Base-by-base conservation (phyloP, 306 rosid species). In the Citrullus colocynthis region DNA sequence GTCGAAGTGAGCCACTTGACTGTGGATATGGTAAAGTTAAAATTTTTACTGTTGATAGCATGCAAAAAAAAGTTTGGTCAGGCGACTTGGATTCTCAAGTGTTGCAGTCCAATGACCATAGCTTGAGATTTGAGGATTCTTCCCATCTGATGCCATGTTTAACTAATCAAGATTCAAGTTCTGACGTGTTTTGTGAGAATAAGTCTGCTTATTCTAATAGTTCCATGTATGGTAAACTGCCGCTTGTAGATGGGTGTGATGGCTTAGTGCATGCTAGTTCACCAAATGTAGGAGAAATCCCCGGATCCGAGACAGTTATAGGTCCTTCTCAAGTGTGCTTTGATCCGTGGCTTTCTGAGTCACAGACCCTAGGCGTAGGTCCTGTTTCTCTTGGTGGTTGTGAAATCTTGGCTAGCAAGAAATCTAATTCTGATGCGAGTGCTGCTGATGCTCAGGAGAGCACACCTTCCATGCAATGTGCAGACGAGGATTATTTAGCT, bases 1-100 rank as follows among this genome's bases (percentile, higher is more conserved):
- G 76, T 76, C 91, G 80, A 71, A 79, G 63, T 39, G 91, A 87
- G 72, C 85, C 85, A 80, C 72, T 21, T 77, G 91, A 88, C 51
- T 54, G 57, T 9, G 84, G 80, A 75, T 67, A 87, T 83, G 79
- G 21, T 42, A 80, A 83, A 81, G 62, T 56, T 69, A 83, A 83
- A 80, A 86, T 75, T 80, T 80, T 75, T 74, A 63, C 49, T 64
- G 78, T 80, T 72, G 93, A 81, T 64, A 62, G 66, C 78, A 81
- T 80, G n/a, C 83, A 39, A 60, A 86, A 81, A 61, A 81, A 85
- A 75, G 81, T 79, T 70, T 65, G 59, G 76, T 42, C 81, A 67
- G 82, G 71, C 49, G 82, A 24, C 70, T 77, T 81, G 80, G 85
- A 75, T 82, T 82, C 81, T 42, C 61, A 82, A 36, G 74, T 80